These are phyloP conservation scores for Ophiosphaerella herpotricha DNA, from an alignment of 2,329 filamentous ascomycete species.

Conservation along the genomic window DNA sequence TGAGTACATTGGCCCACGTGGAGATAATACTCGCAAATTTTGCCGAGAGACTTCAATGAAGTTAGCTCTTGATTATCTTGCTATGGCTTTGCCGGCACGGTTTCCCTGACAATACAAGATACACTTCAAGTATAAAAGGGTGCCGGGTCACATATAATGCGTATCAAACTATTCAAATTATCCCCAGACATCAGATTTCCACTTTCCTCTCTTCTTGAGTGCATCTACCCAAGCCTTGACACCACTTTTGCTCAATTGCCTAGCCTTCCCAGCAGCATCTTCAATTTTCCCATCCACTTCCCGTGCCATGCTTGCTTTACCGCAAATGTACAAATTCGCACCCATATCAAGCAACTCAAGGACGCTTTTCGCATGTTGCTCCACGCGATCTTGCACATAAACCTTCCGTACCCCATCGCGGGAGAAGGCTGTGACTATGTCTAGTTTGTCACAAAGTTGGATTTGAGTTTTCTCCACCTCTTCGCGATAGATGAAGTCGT, in stretches of 20 bases:
- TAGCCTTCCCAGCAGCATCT: constrained; percentile 40
- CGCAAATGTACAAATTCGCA: constrained; percentile 50
- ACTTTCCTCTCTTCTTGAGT: constrained; percentile 57
- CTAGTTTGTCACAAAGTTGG: too few species aligned
- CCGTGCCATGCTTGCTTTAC: constrained; percentile 48
- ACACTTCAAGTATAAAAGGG: too few species aligned
- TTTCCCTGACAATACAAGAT: too few species aligned
- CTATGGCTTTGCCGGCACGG: too few species aligned
- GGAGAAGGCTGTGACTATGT: too few species aligned
- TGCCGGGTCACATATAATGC: too few species aligned
- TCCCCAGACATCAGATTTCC: constrained; percentile 61
- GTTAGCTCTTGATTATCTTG: too few species aligned
- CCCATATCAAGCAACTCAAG: constrained; percentile 42
- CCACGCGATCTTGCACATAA: constrained; percentile 50
- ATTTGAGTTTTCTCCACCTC: constrained; percentile 27
- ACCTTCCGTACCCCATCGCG: constrained; percentile 10
- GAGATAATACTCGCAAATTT: too few species aligned
- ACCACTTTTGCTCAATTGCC: constrained; percentile 48
- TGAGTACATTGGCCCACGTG: too few species aligned
- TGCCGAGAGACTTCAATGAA: too few species aligned
- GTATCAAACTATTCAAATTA: constrained; percentile 12
- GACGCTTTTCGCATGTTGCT: constrained; percentile 34
- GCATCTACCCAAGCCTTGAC: constrained; percentile 54
- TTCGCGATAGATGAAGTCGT: constrained; percentile 42
- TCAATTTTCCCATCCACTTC: constrained; percentile 50